A percentile compares a stretch with the other conserved stretches of the same genome.
phyloP scores from a whole-genome alignment of 495 filamentous ascomycete species.

The Lasiosphaeria miniovina region DNA sequence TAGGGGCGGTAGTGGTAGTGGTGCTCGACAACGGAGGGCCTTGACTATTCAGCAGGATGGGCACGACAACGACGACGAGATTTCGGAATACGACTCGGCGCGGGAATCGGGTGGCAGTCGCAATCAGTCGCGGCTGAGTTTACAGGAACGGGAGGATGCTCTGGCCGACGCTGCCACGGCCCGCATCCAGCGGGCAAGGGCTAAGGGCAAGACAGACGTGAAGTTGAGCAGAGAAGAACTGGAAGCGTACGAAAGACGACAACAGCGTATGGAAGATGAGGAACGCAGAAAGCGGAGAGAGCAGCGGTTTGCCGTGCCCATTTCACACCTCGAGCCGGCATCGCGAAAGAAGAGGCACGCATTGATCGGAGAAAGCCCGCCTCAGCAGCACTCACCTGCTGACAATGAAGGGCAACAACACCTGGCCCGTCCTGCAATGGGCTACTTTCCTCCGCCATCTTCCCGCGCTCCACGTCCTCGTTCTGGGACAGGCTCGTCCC shows the following conservation, averaged over 20 bases:
- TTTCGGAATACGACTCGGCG: slow-evolving; percentile 52
- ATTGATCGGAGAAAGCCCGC: slow-evolving; percentile 12
- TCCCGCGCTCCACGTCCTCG: slow-evolving; percentile 31
- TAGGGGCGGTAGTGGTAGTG: slow-evolving; percentile 45
- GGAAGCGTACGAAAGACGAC: slow-evolving; percentile 65
- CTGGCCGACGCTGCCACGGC: slow-evolving; percentile 70
- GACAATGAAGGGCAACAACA: slow-evolving; percentile 16
- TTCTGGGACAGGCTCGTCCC: slow-evolving; percentile 30
- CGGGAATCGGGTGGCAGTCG: slow-evolving; percentile 50
- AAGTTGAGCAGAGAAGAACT: slow-evolving; percentile 71
- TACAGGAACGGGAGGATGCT: slow-evolving; percentile 64
- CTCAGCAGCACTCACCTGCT: slow-evolving; percentile 12
- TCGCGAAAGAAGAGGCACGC: slow-evolving; percentile 19
- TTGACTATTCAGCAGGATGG: slow-evolving; percentile 47
- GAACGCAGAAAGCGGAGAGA: slow-evolving; percentile 36
- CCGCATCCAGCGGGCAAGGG: slow-evolving; percentile 71
- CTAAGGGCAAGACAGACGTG: slow-evolving; percentile 70
- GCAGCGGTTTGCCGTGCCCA: slow-evolving; percentile 39
- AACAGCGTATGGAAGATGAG: slow-evolving; percentile 55
- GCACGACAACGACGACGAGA: slow-evolving; percentile 41
- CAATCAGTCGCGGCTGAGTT: slow-evolving; percentile 48
- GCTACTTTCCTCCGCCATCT: slow-evolving; percentile 35
- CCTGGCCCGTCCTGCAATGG: slow-evolving; percentile 31
- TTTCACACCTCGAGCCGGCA: slow-evolving; percentile 36
- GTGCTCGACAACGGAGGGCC: slow-evolving; percentile 37